A percentile compares a stretch with the other conserved stretches of the same genome.
These are phyloP conservation scores for Ogataea siamensis DNA, from an alignment of 805 yeast species.

Conservation along the genomic window DNA sequence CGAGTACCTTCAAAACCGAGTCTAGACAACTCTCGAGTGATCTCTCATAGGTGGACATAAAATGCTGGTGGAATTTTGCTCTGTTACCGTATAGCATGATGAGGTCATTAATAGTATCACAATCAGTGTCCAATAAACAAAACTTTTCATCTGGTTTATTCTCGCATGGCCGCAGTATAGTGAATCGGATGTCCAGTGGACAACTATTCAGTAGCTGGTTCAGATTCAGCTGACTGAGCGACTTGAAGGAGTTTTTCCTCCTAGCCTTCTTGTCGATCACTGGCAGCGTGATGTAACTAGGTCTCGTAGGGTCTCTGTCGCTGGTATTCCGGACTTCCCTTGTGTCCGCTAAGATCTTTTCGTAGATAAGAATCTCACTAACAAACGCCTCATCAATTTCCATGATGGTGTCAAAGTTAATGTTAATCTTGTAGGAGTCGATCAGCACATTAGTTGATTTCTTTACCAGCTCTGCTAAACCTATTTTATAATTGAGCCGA, in stretches of 20 bases:
- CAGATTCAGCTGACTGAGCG: slow-evolving; percentile 22
- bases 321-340: slow-evolving; percentile 22
- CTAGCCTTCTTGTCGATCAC: slow-evolving; percentile 29
- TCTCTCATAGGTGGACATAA: slow-evolving; percentile 37
- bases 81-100: slow-evolving; percentile 47
- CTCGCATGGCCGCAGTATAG: slow-evolving; percentile 31
- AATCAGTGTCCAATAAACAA: slow-evolving; percentile 31
- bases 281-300: slow-evolving; percentile 29
- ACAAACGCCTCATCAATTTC: slow-evolving; percentile 42
- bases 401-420: slow-evolving; percentile 40
- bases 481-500: slow-evolving; percentile 41
- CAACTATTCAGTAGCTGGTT: slow-evolving; percentile 26
- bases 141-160: slow-evolving; percentile 22
- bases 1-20: slow-evolving; percentile 40
- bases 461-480: slow-evolving; percentile 48
- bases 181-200: slow-evolving; percentile 32
- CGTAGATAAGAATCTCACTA: slow-evolving; percentile 39
- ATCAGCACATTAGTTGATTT: slow-evolving; percentile 48
- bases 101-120: slow-evolving; percentile 44
- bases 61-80: slow-evolving; percentile 52
- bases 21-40: slow-evolving; percentile 39
- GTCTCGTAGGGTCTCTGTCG: slow-evolving; percentile 22
- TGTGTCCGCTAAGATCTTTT: slow-evolving; percentile 34
- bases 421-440: slow-evolving; percentile 49
- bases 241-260: slow-evolving; percentile 18